Evolutionary conservation across 805 yeast genomes (phyloP), one percentile per base, ranked within the genome.

Genomic region (Lipomyces lipofer): DNA sequence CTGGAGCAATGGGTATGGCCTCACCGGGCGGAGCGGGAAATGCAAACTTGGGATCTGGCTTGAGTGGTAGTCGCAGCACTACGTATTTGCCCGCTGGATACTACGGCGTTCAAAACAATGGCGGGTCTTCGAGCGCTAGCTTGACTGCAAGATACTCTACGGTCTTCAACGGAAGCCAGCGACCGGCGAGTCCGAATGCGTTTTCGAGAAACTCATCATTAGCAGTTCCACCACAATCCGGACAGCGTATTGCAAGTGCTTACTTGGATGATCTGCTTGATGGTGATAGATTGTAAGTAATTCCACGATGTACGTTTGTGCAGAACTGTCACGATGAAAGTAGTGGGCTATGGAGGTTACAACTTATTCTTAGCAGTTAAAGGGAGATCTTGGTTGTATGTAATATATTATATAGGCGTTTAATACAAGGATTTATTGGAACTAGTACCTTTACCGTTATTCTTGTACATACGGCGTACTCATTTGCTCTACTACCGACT

Each of bases 221-320:
- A 13, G 28, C 32, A 15, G 54, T 32, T 7, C 29, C 49, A n/a
- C 48, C 50, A 22, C 51, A 33, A 30, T 50, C 47, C 3, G 51
- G 56, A 9, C 63, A 56, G 52, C 63, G 75, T 3, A 72, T 73
- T 15, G 75, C 75, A 8, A 68, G 71, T 44, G 68, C 70, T 6
- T 72, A 66, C 48, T 63, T 72, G 38, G 73, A 72, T 49, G 73
- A 70, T 40, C 63, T 72, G 35, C 58, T 72, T n/a, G 59, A 43
- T 15, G 36, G 33, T 22, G 66, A 54, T 28, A 43, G 40, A 19
- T 35, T 21, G n/a, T 36, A 46, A 33, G 38, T 12, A 36, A 19
- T 36, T 2, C n/a, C 19, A 36, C 22, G 5, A 25, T 36, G 40
- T n/a, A n/a, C n/a, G n/a, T n/a, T n/a, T n/a, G n/a, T n/a, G n/a